Base-by-base conservation (phyloP, 2,329 filamentous ascomycete genomes). In the Cordyceps cicadae region DNA sequence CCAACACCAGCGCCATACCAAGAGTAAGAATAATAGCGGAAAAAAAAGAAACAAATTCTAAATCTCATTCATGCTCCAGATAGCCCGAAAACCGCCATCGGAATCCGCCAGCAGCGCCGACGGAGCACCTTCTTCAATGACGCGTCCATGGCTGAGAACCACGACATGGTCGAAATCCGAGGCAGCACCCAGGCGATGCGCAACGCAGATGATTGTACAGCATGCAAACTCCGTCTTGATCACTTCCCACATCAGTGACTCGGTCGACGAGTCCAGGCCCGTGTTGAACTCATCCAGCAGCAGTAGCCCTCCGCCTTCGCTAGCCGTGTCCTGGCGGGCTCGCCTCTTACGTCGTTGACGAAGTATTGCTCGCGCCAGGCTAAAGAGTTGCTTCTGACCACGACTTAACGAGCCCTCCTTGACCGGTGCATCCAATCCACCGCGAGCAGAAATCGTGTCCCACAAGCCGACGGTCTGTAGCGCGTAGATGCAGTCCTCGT, bases 201-300 rank as follows among this genome's bases (percentile, higher is more conserved):
- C 66, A 5, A 72, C 66, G 3, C 66, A 62, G 17, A 72, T 63
- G 15, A 72, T 62, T 3, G 71, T 73, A 37, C 66, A 67, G 8
- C 54, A 50, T 24, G 46, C 41, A 46, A 72, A 72, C 51, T 69
- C 65, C 4, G 51, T 45, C 26, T 61, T 64, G 32, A 72, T 65
- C 19, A 70, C 64, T 21, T 67, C 62, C 51, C 68, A 66, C 63
- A 71, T 62, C 2, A 56, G 43, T 4, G 62, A 57, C 50, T 71
- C 68, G 3, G 69, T 71, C 29, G 67, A 67, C 5, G 60, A 61
- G 45, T 72, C 71, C 1, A 71, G 67, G 11, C 68, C 70, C 8
- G 68, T 70, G 56, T 65, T 72, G 65, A 55, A 61, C 24, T 60
- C 57, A 17, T 54, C 57, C 3, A 60, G 39, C 3, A 60, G 41